Conservation (phyloP, 306 rosid species). For the Nissolia schottii region DNA sequence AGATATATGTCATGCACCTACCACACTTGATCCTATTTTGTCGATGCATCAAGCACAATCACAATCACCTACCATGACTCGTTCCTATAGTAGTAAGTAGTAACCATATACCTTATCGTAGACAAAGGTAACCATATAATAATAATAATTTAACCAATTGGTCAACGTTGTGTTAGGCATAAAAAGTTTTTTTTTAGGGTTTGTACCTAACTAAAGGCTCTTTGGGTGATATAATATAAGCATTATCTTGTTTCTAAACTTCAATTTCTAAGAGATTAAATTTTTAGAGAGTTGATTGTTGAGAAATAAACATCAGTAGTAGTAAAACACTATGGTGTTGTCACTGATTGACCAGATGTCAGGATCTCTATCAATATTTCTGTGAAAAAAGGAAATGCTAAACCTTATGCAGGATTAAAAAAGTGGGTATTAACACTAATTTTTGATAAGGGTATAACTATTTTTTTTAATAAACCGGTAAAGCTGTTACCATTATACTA, state of each 20-base stretch:
- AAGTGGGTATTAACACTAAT: background rate
- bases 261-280: background rate
- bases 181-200: background rate
- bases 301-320: background rate
- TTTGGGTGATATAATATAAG: background rate
- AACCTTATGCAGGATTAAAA: background rate
- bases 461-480: no score
- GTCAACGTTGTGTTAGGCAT: background rate
- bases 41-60: background rate
- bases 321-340: background rate
- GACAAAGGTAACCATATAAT: background rate
- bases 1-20: background rate
- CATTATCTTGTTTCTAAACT: background rate
- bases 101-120: background rate
- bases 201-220: background rate
- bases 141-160: background rate
- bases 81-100: background rate
- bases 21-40: background rate
- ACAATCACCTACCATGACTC: slow-evolving; percentile 6
- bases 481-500: no score
- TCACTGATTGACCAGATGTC: background rate
- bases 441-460: background rate
- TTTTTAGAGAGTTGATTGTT: background rate
- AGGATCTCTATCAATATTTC: background rate
- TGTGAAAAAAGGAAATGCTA: background rate